Evolutionary conservation across 169 alveolate genomes (phyloP).

Genomic region (Cryptosporidium andersoni): DNA sequence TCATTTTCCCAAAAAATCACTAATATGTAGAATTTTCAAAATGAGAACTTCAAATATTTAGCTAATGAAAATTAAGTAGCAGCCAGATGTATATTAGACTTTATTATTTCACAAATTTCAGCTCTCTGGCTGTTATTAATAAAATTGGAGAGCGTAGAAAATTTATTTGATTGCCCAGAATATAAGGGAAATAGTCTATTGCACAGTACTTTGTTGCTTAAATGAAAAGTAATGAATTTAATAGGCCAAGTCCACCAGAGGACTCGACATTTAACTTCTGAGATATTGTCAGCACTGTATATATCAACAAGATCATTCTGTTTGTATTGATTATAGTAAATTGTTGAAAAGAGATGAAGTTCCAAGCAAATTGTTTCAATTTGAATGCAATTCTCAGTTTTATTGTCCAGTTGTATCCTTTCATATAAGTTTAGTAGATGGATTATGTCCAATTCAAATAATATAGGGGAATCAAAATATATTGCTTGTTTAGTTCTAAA

Average conservation of each 20-base stretch:
- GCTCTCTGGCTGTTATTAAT: slow-evolving; percentile 23
- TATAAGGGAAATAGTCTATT: slow-evolving; percentile 49
- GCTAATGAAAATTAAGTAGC: neutral
- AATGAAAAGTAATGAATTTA: slow-evolving; percentile 30
- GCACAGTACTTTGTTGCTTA: slow-evolving; percentile 19
- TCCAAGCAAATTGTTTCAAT: slow-evolving; percentile 29
- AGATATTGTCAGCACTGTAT: slow-evolving; percentile 17
- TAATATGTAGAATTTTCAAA: slow-evolving; percentile 7
- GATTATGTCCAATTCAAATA: slow-evolving; percentile 57
- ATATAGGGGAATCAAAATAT: slow-evolving; percentile 56
- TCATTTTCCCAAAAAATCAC: slow-evolving; percentile 38
- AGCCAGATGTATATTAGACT: slow-evolving; percentile 11
- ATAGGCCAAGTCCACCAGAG: slow-evolving; percentile 72
- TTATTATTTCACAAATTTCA: slow-evolving; percentile 52
- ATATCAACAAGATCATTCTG: slow-evolving; percentile 53
- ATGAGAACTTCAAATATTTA: neutral
- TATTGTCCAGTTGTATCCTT: slow-evolving; percentile 2
- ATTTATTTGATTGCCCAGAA: slow-evolving; percentile 61
- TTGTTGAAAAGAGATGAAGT: slow-evolving; percentile 17
- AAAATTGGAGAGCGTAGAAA: slow-evolving; percentile 22
- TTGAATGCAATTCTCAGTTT: neutral
- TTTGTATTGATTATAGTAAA: slow-evolving; percentile 30
- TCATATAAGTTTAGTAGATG: slow-evolving; percentile 13
- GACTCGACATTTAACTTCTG: slow-evolving; percentile 41
- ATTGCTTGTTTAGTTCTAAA: slow-evolving; percentile 47